Evolutionary conservation across 345 rosid species (phyloP), one percentile per base, ranked within the genome.

Genomic region (Erucastrum elatum): DNA sequence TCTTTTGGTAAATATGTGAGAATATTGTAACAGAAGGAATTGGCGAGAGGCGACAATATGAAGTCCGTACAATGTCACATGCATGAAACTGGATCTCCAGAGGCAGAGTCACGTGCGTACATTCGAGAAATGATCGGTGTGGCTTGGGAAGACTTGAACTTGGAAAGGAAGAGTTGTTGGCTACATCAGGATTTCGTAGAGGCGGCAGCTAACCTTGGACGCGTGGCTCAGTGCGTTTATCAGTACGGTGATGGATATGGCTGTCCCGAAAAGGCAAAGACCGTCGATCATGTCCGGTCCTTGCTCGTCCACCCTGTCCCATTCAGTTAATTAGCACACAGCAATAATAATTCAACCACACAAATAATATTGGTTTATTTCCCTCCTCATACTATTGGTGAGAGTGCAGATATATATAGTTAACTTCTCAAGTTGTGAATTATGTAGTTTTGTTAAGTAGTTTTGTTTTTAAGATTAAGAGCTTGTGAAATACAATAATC

Each of bases 161-260:
- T 51, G 59, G 76, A 77, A 59, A 77, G 58, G 11, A 55, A 4
- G 60, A 77, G 49, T 56, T 71, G 64, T 60, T 41, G 37, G 72
- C 66, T 58, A 11, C 67, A 67, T 51, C 64, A 17, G 21, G 69
- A 55, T 71, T 78, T 78, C n/a, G 37, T 77, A 27, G 71, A 71
- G 65, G 51, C 74, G 31, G 73, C 74, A 4, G 34, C 72, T 55
- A 85, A 85, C 64, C 9, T 82, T 1, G 85, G 65, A 4, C 84
- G 89, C 21, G 41, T 67, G 69, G 61, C 85, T 6, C 83, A 66
- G 1, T 84, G 63, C 66, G 30, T 73, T 35, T 86, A 88, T 16
- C 78, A 80, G 7, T 21, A 68, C 49, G 89, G 87, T 3, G 89
- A 88, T 74, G 91, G 88, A 3, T 29, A 72, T 75, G 81, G 81